Percentiles rank a stretch among this genome's conserved stretches.
Evolutionary conservation across 768 basidiomycete species (phyloP).

Genomic region (Mycena crocata): DNA sequence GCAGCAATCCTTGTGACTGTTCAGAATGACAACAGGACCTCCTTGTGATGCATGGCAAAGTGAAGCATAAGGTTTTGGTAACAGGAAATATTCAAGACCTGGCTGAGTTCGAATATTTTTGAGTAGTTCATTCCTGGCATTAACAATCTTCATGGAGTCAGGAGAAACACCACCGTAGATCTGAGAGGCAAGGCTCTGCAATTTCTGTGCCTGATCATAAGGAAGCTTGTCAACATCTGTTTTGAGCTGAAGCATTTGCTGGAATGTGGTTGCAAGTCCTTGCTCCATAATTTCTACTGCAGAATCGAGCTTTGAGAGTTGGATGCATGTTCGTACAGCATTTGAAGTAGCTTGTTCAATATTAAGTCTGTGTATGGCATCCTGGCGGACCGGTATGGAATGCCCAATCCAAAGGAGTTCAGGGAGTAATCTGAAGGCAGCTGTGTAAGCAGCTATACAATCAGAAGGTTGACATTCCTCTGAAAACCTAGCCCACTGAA

Average conservation of each 20-base stretch:
- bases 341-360: background rate
- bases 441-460: background rate
- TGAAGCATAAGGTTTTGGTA: constrained; percentile 10
- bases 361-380: background rate
- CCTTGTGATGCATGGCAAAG: constrained; percentile 26
- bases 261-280: background rate
- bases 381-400: background rate
- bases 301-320: background rate
- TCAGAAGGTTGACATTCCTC: background rate
- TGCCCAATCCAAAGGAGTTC: background rate
- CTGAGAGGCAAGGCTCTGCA: background rate
- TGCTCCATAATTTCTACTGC: background rate
- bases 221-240: background rate
- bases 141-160: background rate
- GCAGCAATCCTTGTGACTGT: constrained; percentile 15
- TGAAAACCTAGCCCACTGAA: background rate
- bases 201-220: background rate
- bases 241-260: background rate
- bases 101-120: constrained; percentile 22
- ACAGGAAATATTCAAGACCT: constrained; percentile 25
- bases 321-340: background rate
- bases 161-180: background rate
- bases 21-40: constrained; percentile 33
- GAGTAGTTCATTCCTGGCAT: constrained; percentile 20
- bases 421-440: background rate